These are phyloP conservation scores for Rhododendron kiyosumense DNA, from an alignment of 148 eudicot species.

Conservation along the genomic window DNA sequence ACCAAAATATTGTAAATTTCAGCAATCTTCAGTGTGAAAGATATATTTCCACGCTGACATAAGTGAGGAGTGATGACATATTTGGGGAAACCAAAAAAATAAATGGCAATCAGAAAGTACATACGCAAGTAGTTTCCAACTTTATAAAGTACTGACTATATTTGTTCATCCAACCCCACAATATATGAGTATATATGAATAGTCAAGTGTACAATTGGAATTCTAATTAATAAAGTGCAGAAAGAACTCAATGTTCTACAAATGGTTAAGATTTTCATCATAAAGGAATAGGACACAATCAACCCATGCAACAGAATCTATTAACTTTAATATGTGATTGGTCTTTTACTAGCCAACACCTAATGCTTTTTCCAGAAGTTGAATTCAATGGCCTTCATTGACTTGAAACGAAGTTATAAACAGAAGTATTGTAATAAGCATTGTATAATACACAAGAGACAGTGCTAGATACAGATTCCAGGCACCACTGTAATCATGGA, in stretches of 20 bases:
- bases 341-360: no score
- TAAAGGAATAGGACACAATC: not conserved
- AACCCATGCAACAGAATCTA: not conserved
- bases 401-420: not conserved
- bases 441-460: not conserved
- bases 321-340: not conserved
- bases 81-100: not conserved
- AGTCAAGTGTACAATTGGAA: not conserved
- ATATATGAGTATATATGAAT: not conserved
- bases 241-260: not conserved
- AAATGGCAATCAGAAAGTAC: not conserved
- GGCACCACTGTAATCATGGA: not conserved
- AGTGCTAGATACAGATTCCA: not conserved
- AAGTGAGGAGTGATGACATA: not conserved
- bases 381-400: not conserved
- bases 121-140: not conserved
- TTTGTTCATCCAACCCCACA: slow-evolving; percentile 3
- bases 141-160: not conserved
- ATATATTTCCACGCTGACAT: not conserved
- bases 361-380: not conserved
- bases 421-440: not conserved
- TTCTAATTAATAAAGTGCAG: not conserved
- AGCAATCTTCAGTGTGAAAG: not conserved
- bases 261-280: not conserved
- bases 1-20: not conserved